Evolutionary conservation across 2,329 filamentous ascomycete species (phyloP), one percentile per base, ranked within the genome.

Genomic region (Emmonsiellopsis sp.): DNA sequence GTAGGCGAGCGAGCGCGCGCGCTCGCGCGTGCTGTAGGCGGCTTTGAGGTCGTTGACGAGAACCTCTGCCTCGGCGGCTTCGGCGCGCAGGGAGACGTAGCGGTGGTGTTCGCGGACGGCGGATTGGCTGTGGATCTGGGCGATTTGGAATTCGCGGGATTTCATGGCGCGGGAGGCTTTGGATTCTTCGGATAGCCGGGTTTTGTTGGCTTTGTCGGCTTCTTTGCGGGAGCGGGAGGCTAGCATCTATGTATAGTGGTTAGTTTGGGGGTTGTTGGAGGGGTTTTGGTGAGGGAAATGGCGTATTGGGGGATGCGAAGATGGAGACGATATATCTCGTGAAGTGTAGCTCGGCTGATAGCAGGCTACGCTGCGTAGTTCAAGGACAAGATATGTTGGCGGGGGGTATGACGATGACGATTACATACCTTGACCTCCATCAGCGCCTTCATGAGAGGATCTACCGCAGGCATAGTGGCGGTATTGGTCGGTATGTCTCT

Each of bases 1-100:
- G 35, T 75, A 60, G 2, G 71, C 72, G 26, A 76, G 68, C 0
- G 72, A 73, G 3, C 69, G 65, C 2, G 73, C 74, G 8, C 73
- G 74, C 45, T 74, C 73, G 8, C 73, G 71, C 42, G 73, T 76
- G 52, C 69, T 72, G 47, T 76, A 73, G 1, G 73, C 73, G 13
- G 73, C 73, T 56, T 75, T 73, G 3, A 76, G 68, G 52, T 75
- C 72, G 52, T 73, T 73, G 58, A 74, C 74, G n/a, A 76, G 75
- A 0, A 75, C 73, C 53, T 76, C 73, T 43, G 73, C 73, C 15
- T 73, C 70, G 11, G 73, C 73, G 7, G 73, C 72, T 58, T 76
- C 70, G 6, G 71, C 68, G 53, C 69, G 68, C 5, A 76, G 70
- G 10, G 70, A 71, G 15, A 75, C 69, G 55, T 74, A 70, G 56